Base-by-base conservation (phyloP, 768 basidiomycete species). In the Mycena amicta region DNA sequence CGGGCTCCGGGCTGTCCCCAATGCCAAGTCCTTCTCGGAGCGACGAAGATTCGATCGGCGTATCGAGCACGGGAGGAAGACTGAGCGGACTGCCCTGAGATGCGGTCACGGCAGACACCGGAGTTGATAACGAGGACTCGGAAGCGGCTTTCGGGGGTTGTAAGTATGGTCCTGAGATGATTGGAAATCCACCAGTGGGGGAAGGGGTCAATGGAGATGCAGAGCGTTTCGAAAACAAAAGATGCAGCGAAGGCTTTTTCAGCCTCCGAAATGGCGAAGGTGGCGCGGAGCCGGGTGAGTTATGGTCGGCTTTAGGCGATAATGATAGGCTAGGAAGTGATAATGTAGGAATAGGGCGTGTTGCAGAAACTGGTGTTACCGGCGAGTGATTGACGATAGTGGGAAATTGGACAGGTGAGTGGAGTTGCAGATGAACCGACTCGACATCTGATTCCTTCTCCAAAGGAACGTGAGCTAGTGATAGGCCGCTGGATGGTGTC, bases 181-280 rank as follows among this genome's bases (percentile, higher is more conserved):
- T 62, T 6, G 72, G 71, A 27, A 70, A 73, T 28, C 65, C 71
- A 54, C 66, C 57, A 54, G 65, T 43, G 47, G 39, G 58, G 55
- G 47, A 68, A 47, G 69, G 67, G 25, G 71, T 70, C 45, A 82
- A 65, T 3, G 83, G 77, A 23, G 86, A 82, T 2, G 76, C 71
- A 5, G 87, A 85, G 49, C 80, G 82, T 74, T 87, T 89, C 29
- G 86, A 78, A 69, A 91, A 88, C 20, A 90, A 75, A 18, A 89
- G 73, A 50, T 84, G 84, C 56, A 90, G 71, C 2, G 89, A 90
- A 0, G 90, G 87, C 51, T 86, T 88, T 72, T 88, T 90, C 57
- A 79, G 52, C 65, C 77, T 68, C 56, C 74, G 77, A 53, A 69
- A 70, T 52, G 73, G 72, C 40, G 74, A 73, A 30, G 68, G 51